Base-by-base conservation (phyloP, 345 rosid genomes). In the Salix brachista region DNA sequence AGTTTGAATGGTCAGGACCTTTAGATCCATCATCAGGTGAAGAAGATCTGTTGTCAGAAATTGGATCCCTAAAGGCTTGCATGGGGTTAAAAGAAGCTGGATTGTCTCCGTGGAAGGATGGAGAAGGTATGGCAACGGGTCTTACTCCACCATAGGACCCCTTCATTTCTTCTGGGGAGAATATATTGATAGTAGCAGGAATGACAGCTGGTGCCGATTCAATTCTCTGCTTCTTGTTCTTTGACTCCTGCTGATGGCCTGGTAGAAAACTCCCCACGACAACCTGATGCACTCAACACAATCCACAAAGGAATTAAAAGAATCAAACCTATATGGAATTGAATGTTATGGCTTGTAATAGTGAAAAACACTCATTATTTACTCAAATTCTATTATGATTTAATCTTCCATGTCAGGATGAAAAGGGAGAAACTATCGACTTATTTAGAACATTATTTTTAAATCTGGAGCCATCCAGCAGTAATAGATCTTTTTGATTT, bases 191-290 rank as follows among this genome's bases (percentile, higher is more conserved):
- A 23, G 83, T 56, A 67, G 81, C 60, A 34, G 73, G 75, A 46
- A 70, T 42, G 21, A 72, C 66, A 36, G 87, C 87, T 37, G 90
- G 85, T 50, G 85, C 74, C 13, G 73, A 74, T 71, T 83, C 75
- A 70, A 79, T 85, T 12, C 78, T 82, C 81, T 85, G 96, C 83
- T 87, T 93, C 88, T 88, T 90, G 23, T 88, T 90, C 83, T 87
- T 90, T 46, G 86, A 93, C 67, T 88, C 90, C 82, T 78, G 94
- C 84, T 86, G 93, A 64, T 92, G 92, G 76, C 95, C 96, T 3
- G 86, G 89, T 67, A 88, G 66, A 76, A 95, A 93, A 80, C 90
- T 93, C 69, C 93, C 97, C 34, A 93, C 86, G 36, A 93, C 88
- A 37, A 95, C 93, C 97, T 94, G 89, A 67, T 70, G 65, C 39